Evolutionary conservation across 176 grass and related monocot genomes (phyloP), one percentile per base, ranked within the genome.

Genomic region (Melocanna baccifera): DNA sequence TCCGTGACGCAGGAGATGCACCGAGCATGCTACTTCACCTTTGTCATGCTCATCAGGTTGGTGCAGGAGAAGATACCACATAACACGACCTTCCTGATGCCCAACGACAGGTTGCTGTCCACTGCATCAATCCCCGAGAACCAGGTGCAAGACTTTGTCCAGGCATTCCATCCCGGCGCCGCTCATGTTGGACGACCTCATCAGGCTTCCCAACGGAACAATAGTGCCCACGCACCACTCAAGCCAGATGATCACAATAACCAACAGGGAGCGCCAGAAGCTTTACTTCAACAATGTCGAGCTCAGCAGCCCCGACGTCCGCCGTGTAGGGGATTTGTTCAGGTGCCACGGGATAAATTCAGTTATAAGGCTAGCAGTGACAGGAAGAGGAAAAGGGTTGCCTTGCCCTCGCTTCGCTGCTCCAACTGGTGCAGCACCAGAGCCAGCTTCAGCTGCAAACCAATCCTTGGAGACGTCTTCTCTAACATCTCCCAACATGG

Each of bases 321-420:
- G 89, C 78, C 79, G 63, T 5, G 18, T 40, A 41, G 83, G 75
- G 32, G 40, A 47, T 62, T 86, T 30, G 5, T 90, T 89, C 79
- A 85, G 83, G 61, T 94, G 94, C 66, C 94, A 94, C 40, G 80
- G 88, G 59, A 91, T 90, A 79, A 70, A 80, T 65, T 88, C 79
- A 12, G 42, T 88, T 73, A 88, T 90, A 81, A 85, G 45, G 73
- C 79, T 68, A 83, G 59, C 13, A 41, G 64, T 34, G 63, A 40
- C 69, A 67, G 36, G 7, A 40, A 78, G 55, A 39, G 81, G 73
- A 70, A 88, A 84, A 56, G 67, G 74, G 3, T 5, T 20, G 28
- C 47, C 51, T 57, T 91, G 79, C 43, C 46, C 68, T 12, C 8
- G 15, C 19, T 68, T 52, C 39, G 18, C 63, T 22, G 69, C 84